These are phyloP conservation scores for Monosporascus sp. DNA, from an alignment of 2,329 filamentous ascomycete genomes.

Conservation along the genomic window DNA sequence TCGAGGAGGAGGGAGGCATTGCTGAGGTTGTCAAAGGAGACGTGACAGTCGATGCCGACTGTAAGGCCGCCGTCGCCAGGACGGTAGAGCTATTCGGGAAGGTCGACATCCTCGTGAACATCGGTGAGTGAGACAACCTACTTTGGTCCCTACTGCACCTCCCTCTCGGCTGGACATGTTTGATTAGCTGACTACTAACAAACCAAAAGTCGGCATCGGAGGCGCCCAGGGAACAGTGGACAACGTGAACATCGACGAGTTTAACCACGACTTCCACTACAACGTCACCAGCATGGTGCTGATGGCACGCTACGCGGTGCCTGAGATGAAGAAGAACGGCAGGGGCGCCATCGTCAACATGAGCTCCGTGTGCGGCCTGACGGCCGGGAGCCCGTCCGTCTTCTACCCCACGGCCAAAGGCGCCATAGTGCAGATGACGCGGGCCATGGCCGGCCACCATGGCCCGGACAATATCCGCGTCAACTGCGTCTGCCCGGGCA, in stretches of 20 bases:
- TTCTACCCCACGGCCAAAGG: slow-evolving; percentile 30
- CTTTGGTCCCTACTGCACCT: too few species aligned
- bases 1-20: slow-evolving; percentile 20
- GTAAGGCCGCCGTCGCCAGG: slow-evolving; percentile 13
- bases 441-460: slow-evolving; percentile 13
- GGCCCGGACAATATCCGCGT: slow-evolving; percentile 15
- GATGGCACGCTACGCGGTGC: slow-evolving; percentile 27
- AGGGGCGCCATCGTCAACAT: slow-evolving; percentile 33
- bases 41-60: slow-evolving; percentile 18
- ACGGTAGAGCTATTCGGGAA: slow-evolving; percentile 19
- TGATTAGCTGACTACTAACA: too few species aligned
- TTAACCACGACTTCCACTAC: slow-evolving; percentile 26
- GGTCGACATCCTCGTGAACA: slow-evolving; percentile 25
- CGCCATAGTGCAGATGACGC: slow-evolving; percentile 20
- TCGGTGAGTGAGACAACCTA: not conserved
- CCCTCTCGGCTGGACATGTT: too few species aligned
- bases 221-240: slow-evolving; percentile 28
- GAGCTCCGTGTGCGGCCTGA: slow-evolving; percentile 27
- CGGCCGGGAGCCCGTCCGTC: slow-evolving; percentile 22
- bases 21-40: slow-evolving; percentile 22
- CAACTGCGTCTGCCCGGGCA: slow-evolving; percentile 19
- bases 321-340: slow-evolving; percentile 28
- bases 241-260: slow-evolving; percentile 22
- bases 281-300: slow-evolving; percentile 33
- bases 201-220: slow-evolving; percentile 24